Base-by-base conservation (phyloP, 2,329 filamentous ascomycete genomes). In the Xylariaceae sp. region DNA sequence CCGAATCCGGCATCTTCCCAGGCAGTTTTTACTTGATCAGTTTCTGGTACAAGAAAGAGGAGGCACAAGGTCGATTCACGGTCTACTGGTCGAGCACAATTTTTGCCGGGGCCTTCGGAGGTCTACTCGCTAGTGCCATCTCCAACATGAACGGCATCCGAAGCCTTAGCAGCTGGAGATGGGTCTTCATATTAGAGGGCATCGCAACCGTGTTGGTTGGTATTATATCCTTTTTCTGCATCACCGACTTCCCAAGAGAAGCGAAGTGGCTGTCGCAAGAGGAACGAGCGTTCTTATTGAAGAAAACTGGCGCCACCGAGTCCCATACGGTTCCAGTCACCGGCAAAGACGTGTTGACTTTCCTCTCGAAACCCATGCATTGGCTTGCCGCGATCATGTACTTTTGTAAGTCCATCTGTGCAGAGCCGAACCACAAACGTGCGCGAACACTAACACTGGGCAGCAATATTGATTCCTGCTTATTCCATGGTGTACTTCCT, bases 11-110 rank as follows among this genome's bases (percentile, higher is more conserved):
- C 4, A 77, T 83, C 45, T 80, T 82, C 56, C 81, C 81, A 0
- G 80, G 79, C 3, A 75, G 83, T 10, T 76, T 82, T 26, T 85
- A 82, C 65, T 82, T 86, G 54, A 72, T 87, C 2, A 83, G 81
- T 0, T 84, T 85, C 75, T 88, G 84, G 82, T 88, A 87, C 59
- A 83, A 81, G 55, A 74, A 81, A 12, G 77, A 81, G 46, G 84
- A 87, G 65, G 74, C 81, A 43, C 82, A 84, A 50, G 85, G 80
- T 49, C 75, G 84, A 2, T 79, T 86, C 42, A 81, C 82, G 3
- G 73, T 87, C 4, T 87, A 86, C 66, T 87, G 82, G 64, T 83
- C 79, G 41, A 82, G 81, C 19, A 81, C 81, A 1, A 79, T 81
- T 7, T 70, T 86, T 12, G 83, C 84, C 0, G 82, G 82, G 20